Evolutionary conservation across 1,139 yeast genomes (phyloP).

Genomic region (Yamadazyma triangularis): DNA sequence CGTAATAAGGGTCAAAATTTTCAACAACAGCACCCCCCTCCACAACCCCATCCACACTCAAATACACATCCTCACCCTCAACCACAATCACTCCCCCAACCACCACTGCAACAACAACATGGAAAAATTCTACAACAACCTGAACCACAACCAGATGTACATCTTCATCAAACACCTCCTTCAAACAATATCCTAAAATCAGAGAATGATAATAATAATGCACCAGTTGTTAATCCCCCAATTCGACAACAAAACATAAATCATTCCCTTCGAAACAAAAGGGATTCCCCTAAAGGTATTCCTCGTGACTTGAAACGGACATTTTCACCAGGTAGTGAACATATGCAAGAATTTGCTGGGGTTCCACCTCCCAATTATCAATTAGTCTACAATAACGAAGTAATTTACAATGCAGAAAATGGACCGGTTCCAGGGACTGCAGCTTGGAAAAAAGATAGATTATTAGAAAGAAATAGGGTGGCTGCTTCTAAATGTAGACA

Average conservation of each 20-base stretch:
- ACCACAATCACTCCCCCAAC: constrained; percentile 2
- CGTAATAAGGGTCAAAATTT: background rate
- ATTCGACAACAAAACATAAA: constrained; percentile 2
- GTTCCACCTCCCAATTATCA: constrained; percentile 55
- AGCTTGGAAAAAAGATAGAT: constrained; percentile 71
- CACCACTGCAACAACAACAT: constrained; percentile 3
- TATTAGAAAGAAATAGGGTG: constrained; percentile 63
- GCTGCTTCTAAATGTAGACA: constrained; percentile 79
- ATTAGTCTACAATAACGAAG: constrained; percentile 54
- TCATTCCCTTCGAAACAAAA: constrained; percentile 2
- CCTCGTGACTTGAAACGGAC: no score
- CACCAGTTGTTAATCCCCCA: background rate
- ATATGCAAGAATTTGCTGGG: constrained; percentile 24
- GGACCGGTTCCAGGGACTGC: constrained; percentile 77
- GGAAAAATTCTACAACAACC: background rate
- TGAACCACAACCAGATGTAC: no score
- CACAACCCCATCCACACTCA: constrained; percentile 4
- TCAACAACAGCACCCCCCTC: constrained; percentile 8
- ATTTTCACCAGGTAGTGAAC: background rate
- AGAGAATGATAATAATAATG: no score
- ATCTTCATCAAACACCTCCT: background rate
- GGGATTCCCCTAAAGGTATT: no score
- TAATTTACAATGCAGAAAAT: constrained; percentile 57
- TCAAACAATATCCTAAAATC: no score
- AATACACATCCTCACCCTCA: constrained; percentile 2